Percentiles rank a stretch among this genome's conserved stretches.
Evolutionary conservation across 495 filamentous ascomycete genomes (phyloP).

Genomic region (Aspergillus leporis): DNA sequence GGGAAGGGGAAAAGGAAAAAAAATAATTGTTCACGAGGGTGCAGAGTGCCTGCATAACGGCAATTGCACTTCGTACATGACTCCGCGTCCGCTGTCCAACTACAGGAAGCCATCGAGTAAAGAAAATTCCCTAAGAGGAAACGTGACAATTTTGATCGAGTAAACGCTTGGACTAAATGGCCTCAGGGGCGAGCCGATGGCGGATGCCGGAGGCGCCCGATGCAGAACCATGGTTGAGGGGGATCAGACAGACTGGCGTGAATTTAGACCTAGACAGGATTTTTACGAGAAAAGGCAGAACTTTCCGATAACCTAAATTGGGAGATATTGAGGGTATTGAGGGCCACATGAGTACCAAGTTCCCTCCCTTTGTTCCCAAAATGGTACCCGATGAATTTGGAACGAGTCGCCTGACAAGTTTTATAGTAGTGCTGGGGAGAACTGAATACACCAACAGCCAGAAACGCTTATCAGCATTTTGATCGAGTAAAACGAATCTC

Average conservation of each 20-base stretch:
- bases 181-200: conserved; percentile 18
- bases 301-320: conserved; percentile 3
- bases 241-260: neutral
- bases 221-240: conserved; percentile 16
- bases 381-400: neutral
- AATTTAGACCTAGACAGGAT: neutral
- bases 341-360: neutral
- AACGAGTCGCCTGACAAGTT: neutral
- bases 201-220: conserved; percentile 29
- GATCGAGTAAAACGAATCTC: conserved; percentile 1
- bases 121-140: conserved; percentile 10
- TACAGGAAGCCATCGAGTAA: conserved; percentile 21
- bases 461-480: neutral
- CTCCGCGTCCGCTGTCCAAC: neutral
- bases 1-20: too few species aligned
- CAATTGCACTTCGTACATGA: neutral
- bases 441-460: neutral
- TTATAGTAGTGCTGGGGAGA: neutral
- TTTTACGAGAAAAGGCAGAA: neutral
- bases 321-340: conserved; percentile 24
- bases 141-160: conserved; percentile 25
- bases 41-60: neutral
- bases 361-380: neutral
- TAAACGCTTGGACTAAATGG: conserved; percentile 17
- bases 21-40: neutral